phyloP scores from a whole-genome alignment of 2,329 filamentous ascomycete species.

The Fusarium sp. region DNA sequence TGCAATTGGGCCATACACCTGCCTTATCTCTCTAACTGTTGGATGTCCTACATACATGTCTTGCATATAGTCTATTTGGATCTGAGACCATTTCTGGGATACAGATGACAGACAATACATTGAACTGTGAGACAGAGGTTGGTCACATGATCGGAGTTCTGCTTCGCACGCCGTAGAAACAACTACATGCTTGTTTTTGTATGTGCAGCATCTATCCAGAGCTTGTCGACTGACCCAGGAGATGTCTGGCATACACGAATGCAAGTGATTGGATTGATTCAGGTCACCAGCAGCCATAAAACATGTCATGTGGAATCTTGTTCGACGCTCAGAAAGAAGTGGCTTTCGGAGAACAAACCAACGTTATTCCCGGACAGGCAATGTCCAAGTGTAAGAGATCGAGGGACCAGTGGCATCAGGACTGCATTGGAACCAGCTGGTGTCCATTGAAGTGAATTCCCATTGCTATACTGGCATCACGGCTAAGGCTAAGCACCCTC shows the following conservation, averaged over 20 bases:
- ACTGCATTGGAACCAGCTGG: not conserved
- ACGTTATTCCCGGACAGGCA: conserved; percentile 4
- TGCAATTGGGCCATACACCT: conserved; percentile 24
- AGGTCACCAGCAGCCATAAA: not conserved
- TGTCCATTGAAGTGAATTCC: not conserved
- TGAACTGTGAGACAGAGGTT: not conserved
- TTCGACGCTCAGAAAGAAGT: not conserved
- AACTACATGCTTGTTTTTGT: not conserved
- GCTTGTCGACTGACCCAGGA: not conserved
- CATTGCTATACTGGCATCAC: conserved; percentile 18
- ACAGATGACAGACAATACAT: not conserved
- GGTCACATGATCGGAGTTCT: conserved; percentile 11
- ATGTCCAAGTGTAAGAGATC: not conserved
- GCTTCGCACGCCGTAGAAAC: not conserved
- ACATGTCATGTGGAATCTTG: conserved; percentile 9
- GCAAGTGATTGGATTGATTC: not conserved
- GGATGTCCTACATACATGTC: conserved; percentile 7
- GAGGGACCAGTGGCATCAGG: not conserved
- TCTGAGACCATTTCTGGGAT: not conserved
- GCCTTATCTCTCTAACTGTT: conserved; percentile 22
- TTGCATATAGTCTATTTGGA: conserved; percentile 28
- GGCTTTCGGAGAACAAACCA: not conserved
- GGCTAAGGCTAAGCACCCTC: not conserved
- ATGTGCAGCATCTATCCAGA: not conserved
- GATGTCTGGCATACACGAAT: not conserved